Conservation (phyloP, 768 basidiomycete genomes). For the Termitomyces sp. region DNA sequence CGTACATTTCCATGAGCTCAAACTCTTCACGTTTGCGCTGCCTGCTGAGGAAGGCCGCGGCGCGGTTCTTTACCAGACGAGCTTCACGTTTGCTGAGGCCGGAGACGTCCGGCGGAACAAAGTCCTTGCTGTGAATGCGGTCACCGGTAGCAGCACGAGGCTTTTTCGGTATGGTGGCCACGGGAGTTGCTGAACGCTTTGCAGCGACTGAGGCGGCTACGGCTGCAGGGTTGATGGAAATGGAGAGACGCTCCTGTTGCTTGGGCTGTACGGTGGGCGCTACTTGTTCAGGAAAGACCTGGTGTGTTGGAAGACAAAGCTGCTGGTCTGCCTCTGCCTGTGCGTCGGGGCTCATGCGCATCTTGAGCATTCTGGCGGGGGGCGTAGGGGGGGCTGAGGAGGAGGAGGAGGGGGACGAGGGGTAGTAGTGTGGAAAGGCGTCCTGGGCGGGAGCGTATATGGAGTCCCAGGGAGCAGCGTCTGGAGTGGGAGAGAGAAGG, state of each 20-base stretch:
- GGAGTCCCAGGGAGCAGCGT: constrained; percentile 47
- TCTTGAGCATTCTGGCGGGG: constrained; percentile 45
- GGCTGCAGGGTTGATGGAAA: constrained; percentile 29
- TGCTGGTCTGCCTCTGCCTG: constrained; percentile 37
- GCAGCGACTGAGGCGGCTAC: constrained; percentile 24
- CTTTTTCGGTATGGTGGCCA: constrained; percentile 36
- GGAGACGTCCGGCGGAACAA: constrained; percentile 83
- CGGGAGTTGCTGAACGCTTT: constrained; percentile 46
- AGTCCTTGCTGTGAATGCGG: constrained; percentile 70
- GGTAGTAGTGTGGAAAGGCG: constrained; percentile 45
- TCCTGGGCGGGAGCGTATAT: constrained; percentile 35
- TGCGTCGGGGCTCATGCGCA: constrained; percentile 43
- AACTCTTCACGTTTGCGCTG: constrained; percentile 93
- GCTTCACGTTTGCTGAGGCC: constrained; percentile 90
- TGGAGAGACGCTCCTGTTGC: constrained; percentile 27
- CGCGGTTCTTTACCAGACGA: constrained; percentile 87
- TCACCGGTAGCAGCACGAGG: constrained; percentile 42
- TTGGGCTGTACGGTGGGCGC: constrained; percentile 31
- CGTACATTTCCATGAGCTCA: constrained; percentile 87
- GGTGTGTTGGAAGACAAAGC: constrained; percentile 65
- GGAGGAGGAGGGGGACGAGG: constrained; percentile 47
- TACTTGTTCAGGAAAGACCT: constrained; percentile 51
- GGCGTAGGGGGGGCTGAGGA: constrained; percentile 44
- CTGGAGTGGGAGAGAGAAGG: constrained; percentile 49
- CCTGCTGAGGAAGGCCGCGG: constrained; percentile 87